These are phyloP conservation scores for Tausonia pullulans DNA, from an alignment of 1,284 basidiomycete species.

Conservation along the genomic window DNA sequence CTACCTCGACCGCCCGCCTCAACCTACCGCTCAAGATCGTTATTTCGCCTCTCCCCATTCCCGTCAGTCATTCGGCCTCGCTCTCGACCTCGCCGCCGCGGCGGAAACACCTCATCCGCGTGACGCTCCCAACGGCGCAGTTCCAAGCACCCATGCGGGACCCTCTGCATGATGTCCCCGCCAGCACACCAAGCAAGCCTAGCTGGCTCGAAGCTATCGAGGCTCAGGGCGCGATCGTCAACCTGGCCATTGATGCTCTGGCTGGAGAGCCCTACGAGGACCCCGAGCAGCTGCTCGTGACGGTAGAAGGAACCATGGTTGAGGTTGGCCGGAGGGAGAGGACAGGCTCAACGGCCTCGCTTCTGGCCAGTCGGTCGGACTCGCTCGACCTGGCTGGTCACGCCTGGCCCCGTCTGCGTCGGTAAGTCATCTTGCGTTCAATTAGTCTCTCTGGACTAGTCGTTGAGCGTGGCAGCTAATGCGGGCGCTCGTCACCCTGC, in stretches of 20 bases:
- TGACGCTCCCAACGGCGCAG: constrained; percentile 69
- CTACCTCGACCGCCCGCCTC: not conserved
- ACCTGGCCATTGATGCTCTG: constrained; percentile 46
- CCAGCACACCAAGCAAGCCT: constrained; percentile 53
- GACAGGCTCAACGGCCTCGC: not conserved
- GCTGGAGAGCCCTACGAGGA: constrained; percentile 18
- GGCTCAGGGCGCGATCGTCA: constrained; percentile 53
- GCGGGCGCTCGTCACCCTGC: no score
- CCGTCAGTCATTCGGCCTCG: constrained; percentile 58
- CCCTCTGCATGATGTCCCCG: constrained; percentile 44
- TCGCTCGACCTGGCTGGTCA: no score
- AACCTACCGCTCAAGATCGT: constrained; percentile 19
- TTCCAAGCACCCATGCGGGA: constrained; percentile 61
- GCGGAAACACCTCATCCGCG: constrained; percentile 58
- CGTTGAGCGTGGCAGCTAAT: no score
- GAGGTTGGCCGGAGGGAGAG: constrained; percentile 32
- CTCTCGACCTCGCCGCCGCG: constrained; percentile 28
- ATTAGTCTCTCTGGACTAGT: no score
- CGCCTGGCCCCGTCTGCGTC: constrained; percentile 5
- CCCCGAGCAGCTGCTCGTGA: constrained; percentile 27
- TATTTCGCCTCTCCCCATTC: constrained; percentile 54
- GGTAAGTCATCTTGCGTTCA: constrained; percentile 1
- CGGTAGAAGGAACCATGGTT: constrained; percentile 47
- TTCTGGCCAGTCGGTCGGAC: not conserved
- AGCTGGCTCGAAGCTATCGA: constrained; percentile 61